Base-by-base conservation (phyloP, 2,329 filamentous ascomycete species). In the Colletotrichum orchidophilum region DNA sequence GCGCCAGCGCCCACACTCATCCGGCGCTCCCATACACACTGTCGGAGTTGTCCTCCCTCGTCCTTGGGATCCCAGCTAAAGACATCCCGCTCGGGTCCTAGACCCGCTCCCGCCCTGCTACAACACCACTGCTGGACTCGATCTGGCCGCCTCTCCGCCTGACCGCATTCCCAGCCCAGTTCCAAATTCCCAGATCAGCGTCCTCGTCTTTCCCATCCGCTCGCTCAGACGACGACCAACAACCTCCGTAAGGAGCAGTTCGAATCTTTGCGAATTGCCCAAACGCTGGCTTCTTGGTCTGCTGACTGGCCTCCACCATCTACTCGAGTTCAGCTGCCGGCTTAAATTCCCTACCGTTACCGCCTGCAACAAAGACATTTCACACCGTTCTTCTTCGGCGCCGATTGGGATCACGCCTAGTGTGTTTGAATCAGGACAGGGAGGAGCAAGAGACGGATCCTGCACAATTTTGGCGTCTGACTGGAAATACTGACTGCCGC, bases 101-200 rank as follows among this genome's bases (percentile, higher is more conserved):
- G 57, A 68, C 68, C 68, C 63, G 68, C 39, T 71, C 64, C 64
- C 64, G 63, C 64, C 68, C 64, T 71, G 64, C 58, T 68, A 68
- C 64, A 68, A 68, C 68, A 63, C 68, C 59, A 68, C 61, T 57
- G 60, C 39, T 58, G 64, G 64, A 67, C 64, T 46, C 31, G 64
- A 63, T 27, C 68, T 68, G 31, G 55, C 68, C 53, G 31, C 52
- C 49, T 53, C 27, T 59, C 58, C 61, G 64, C 58, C 68, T 70
- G 62, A 70, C 67, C 67, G 67, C 63, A 66, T 70, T 60, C 61
- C 52, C 66, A 55, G 39, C 54, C 54, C 66, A 65, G 33, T 53
- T 33, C 50, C 31, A 42, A 27, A 42, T 49, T 42, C 35, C 21
- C 49, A 13, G 15, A 15, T 29, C 31, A 63, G 29, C 61, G 53